Base-by-base conservation (phyloP, 129 eudicot species). In the Oenanthe sinensis region DNA sequence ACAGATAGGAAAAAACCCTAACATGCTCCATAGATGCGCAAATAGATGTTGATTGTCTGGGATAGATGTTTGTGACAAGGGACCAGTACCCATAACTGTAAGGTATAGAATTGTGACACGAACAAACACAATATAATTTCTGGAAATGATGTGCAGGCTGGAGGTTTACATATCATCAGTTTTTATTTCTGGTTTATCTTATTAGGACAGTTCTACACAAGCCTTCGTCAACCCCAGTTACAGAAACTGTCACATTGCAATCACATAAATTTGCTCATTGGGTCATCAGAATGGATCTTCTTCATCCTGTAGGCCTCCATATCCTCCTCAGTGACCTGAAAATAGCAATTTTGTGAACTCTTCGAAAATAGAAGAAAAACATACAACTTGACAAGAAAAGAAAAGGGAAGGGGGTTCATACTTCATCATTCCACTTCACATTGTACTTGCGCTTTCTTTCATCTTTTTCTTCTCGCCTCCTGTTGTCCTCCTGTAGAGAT, bases 241-340 rank as follows among this genome's bases (percentile, higher is more conserved):
- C 74, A 77, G 22, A 37, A 77, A 58, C 70, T 24, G 48, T 68
- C 16, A 50, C 20, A 37, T 3, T 13, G 19, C 28, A 39, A 11
- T 28, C 84, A 83, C 60, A 91, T 71, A 52, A 90, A 92, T 37
- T 92, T 92, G 78, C 81, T 92, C 97, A 92, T 90, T 49, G 96
- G 96, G 74, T 92, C 96, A 77, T 90, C 97, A 49, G 88, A 88
- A 71, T 85, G 93, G n/a, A 88, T 79, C 79, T 81, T 88, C 86
- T 85, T 90, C 96, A 92, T 90, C 80, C 91, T 86, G 75, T 83
- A 92, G 6, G 97, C 97, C 68, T 92, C 97, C 96, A 92, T 92
- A 75, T 92, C 90, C 67, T 92, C 97, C 4, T 87, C 83, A 2
- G 92, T 92, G 42, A 89, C 91, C 90, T 87, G 42, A 39, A 39